Percentiles rank a stretch among this genome's conserved stretches.
Evolutionary conservation across 148 eudicot species (phyloP).

Genomic region (Gaultheria prostrata): DNA sequence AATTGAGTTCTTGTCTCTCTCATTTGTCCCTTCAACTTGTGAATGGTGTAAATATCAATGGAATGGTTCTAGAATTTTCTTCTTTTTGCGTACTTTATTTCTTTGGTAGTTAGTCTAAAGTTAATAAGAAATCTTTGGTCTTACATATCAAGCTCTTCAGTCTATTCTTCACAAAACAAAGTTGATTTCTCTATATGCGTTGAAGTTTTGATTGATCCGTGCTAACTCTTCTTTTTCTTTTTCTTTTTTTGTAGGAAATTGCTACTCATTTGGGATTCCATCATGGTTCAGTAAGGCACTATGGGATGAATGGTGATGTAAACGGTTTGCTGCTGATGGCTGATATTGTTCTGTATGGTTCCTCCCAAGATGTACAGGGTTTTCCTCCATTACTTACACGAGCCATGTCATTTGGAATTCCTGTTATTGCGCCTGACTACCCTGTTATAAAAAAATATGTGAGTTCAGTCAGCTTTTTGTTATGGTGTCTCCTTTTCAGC

Average conservation of each 20-base stretch:
- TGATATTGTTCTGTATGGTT: constrained; percentile 80
- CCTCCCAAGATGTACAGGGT: constrained; percentile 82
- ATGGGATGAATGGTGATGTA: constrained; percentile 70
- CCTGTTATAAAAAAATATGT: constrained; percentile 71
- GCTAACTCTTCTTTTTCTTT: neutral
- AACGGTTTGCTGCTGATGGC: constrained; percentile 68
- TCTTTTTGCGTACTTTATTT: neutral
- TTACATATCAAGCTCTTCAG: neutral
- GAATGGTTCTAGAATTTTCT: neutral
- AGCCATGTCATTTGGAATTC: constrained; percentile 87
- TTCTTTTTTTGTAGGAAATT: constrained; percentile 46
- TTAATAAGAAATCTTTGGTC: neutral
- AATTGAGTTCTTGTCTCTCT: neutral
- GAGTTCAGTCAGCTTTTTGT: constrained; percentile 30
- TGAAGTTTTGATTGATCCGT: constrained; percentile 4
- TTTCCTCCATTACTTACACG: constrained; percentile 78
- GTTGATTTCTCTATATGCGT: neutral
- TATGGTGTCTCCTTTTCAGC: neutral
- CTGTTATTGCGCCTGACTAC: constrained; percentile 73
- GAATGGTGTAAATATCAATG: neutral
- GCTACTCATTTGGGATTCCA: constrained; percentile 59
- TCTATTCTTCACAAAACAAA: neutral
- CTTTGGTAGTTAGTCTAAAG: neutral
- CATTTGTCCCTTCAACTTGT: neutral
- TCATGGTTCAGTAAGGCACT: constrained; percentile 72